phyloP scores from a whole-genome alignment of 805 yeast genomes.

The Ogataea thermomethanolica region DNA sequence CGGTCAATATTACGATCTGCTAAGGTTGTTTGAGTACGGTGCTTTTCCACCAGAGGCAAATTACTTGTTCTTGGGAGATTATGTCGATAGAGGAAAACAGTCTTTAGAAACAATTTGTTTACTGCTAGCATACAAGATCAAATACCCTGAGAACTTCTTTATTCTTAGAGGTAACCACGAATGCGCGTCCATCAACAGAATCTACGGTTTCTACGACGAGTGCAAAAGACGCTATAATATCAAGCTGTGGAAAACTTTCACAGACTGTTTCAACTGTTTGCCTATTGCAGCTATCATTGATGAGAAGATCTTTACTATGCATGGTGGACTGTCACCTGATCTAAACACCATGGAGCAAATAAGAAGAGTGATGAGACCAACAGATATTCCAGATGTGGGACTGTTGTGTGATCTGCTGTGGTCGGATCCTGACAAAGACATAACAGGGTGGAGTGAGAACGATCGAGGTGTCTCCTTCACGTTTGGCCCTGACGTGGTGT shows the following conservation, averaged over 20 bases:
- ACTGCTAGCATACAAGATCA: constrained; percentile 91
- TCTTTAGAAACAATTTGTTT: constrained; percentile 94
- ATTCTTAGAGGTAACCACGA: constrained; percentile 97
- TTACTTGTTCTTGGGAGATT: constrained; percentile 92
- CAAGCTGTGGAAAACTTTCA: constrained; percentile 97
- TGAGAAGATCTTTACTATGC: constrained; percentile 98
- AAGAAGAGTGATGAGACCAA: constrained; percentile 98
- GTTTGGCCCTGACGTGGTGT: constrained; percentile 99
- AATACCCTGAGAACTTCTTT: constrained; percentile 97
- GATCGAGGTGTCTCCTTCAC: constrained; percentile 99
- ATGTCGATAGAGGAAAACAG: constrained; percentile 98
- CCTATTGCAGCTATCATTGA: constrained; percentile 98
- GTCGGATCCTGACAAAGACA: constrained; percentile 99
- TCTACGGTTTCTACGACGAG: constrained; percentile 97
- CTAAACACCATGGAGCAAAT: constrained; percentile 97
- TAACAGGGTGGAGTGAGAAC: constrained; percentile 98
- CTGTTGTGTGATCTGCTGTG: constrained; percentile 92
- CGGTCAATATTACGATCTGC: constrained; percentile 95
- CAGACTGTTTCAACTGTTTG: constrained; percentile 96
- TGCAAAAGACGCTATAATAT: constrained; percentile 97
- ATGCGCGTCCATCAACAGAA: constrained; percentile 96
- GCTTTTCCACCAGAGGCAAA: constrained; percentile 99
- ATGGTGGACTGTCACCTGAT: constrained; percentile 97
- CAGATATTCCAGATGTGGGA: constrained; percentile 98
- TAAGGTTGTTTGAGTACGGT: constrained; percentile 95